Base-by-base conservation (phyloP, 228 moss, liverwort and hornwort genomes). In the Sphagnum fallax region DNA sequence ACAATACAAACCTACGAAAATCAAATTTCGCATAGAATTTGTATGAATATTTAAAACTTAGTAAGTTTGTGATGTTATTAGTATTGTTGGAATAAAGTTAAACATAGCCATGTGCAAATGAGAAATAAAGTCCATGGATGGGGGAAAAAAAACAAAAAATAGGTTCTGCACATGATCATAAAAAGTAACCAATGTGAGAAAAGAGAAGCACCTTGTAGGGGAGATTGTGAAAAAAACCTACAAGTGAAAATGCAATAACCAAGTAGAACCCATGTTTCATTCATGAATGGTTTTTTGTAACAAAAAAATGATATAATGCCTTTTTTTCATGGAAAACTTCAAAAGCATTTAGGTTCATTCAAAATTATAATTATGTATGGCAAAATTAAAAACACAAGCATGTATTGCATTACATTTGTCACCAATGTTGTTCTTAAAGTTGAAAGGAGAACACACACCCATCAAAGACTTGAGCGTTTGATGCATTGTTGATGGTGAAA, bases 401-500 rank as follows among this genome's bases (percentile, higher is more conserved):
- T 6, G 8, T 8, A 7, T 8, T 8, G 8, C 9, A 7, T 63
- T 47, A 1, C 6, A 32, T 60, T 60, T 1, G 50, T 67, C 67
- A 49, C 9, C 16, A 58, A 60, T 7, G 32, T 16, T n/a, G 47
- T 13, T n/a, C 48, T 47, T 13, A 4, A 16, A 16, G 15, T 47
- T 13, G 8, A 32, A 60, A 58, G 53, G 70, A 18, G 18, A 62
- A 6, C 51, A 65, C 90, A 83, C 70, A 97, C 96, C 93, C 93
- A 62, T 87, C 85, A 62, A 91, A 83, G 59, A 82, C 75, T 63
- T 73, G 79, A 50, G 93, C 90, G 50, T 90, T 91, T 68, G 90
- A 71, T 6, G 93, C 97, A 80, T 97, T 97, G 68, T 83, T 84
- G 51, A 97, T 91, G 72, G 76, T 88, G 65, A 93, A 85, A 61